These are phyloP conservation scores for Plantago elongata DNA, from an alignment of 257 asterid genomes.

Conservation along the genomic window DNA sequence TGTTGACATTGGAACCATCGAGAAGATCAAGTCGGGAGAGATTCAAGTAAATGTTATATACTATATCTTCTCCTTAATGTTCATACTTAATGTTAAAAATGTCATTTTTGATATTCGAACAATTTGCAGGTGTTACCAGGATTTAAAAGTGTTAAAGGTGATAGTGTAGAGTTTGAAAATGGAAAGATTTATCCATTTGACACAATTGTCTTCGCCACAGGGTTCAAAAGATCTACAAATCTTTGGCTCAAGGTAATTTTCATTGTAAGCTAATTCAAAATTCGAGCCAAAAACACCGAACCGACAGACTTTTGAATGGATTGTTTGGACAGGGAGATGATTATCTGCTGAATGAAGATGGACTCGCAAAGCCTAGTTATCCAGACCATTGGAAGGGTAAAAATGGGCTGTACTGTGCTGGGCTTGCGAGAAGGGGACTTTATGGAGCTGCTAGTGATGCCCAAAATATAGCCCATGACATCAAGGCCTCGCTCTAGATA, in stretches of 20 bases:
- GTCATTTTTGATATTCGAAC: neutral
- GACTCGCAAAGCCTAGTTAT: conserved; percentile 36
- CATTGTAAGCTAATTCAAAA: too few species aligned
- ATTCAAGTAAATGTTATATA: conserved; percentile 46
- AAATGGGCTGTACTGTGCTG: conserved; percentile 64
- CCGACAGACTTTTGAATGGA: too few species aligned
- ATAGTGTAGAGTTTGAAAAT: conserved; percentile 43
- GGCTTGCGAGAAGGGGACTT: conserved; percentile 55
- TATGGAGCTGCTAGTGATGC: conserved; percentile 64
- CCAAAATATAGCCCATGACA: conserved; percentile 48
- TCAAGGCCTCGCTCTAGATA: conserved; percentile 27
- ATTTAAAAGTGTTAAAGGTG: conserved; percentile 31
- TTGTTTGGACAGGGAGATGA: conserved; percentile 44
- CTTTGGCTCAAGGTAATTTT: conserved; percentile 64
- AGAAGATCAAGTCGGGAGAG: conserved; percentile 44
- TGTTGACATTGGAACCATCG: conserved; percentile 55
- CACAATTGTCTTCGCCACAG: conserved; percentile 65
- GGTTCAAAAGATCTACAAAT: conserved; percentile 64
- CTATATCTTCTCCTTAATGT: neutral
- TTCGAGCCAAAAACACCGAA: too few species aligned
- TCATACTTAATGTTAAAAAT: neutral
- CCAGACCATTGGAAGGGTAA: conserved; percentile 75
- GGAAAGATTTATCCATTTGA: conserved; percentile 41
- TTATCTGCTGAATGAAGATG: conserved; percentile 48
- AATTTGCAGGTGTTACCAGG: conserved; percentile 52